Percentiles rank a stretch among this genome's conserved stretches.
These are phyloP conservation scores for Xylaria intraflava DNA, from an alignment of 495 filamentous ascomycete genomes.

Conservation along the genomic window DNA sequence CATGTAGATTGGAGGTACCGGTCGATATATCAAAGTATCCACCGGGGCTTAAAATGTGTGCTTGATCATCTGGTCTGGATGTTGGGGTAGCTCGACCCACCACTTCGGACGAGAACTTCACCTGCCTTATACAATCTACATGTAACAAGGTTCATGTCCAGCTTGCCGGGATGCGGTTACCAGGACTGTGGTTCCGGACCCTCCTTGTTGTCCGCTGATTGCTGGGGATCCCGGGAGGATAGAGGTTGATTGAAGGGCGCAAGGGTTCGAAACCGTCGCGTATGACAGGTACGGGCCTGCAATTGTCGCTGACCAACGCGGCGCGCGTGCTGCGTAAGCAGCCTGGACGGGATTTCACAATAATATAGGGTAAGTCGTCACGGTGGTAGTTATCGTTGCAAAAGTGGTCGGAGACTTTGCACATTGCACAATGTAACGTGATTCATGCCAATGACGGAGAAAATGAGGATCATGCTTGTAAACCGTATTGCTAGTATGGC, in stretches of 20 bases:
- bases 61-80: constrained; percentile 10
- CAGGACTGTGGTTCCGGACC: constrained; percentile 15
- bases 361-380: too few species aligned
- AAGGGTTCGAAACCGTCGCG: background rate
- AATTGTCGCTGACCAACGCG: too few species aligned
- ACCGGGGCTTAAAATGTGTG: constrained; percentile 4
- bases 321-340: background rate
- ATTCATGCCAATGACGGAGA: too few species aligned
- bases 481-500: too few species aligned
- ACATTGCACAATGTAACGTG: too few species aligned
- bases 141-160: background rate
- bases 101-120: background rate
- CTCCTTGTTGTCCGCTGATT: constrained; percentile 10
- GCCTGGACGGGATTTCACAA: too few species aligned
- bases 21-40: constrained; percentile 6
- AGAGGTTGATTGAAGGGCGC: background rate
- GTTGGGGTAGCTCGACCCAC: constrained; percentile 14
- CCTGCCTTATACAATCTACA: background rate
- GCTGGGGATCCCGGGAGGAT: background rate
- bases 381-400: too few species aligned
- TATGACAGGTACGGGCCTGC: background rate
- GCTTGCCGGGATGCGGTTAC: constrained; percentile 10
- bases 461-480: too few species aligned
- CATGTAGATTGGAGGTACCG: background rate
- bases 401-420: too few species aligned